Evolutionary conservation across 441 rosid genomes (phyloP), one percentile per base, ranked within the genome.

Genomic region (Gossypium aridum): DNA sequence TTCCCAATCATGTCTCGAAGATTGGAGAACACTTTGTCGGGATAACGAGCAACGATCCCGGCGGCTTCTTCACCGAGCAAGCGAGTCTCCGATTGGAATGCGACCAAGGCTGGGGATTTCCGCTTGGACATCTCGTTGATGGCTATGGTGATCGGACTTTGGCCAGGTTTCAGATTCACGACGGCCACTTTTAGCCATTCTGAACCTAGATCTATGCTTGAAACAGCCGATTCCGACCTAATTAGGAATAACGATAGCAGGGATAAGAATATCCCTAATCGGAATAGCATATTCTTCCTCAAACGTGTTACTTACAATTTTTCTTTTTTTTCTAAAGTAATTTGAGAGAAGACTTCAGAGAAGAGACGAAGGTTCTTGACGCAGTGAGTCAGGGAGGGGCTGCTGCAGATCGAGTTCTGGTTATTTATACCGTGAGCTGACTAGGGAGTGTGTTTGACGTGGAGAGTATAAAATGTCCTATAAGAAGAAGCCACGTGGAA

Each of bases 101-200:
- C 95, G n/a, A 96, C 96, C 49, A 96, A 75, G 3, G 90, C 89
- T 20, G 99, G 98, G 22, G 98, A 88, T 83, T 95, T 95, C 17
- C 99, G 83, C 89, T 93, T 96, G 3, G 98, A 96, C 99, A 96
- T 96, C 85, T 96, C 99, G 73, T 96, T 96, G 72, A 96, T 93
- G 23, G 98, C 99, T 31, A 96, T 80, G 7, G 97, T 85, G 73
- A 95, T 95, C 6, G 99, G 99, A 45, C 86, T 84, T 82, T 96
- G 99, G 57, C 98, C 97, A 0, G 87, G 92, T 80, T 86, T 90
- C 14, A 93, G 86, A 79, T 93, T 96, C 54, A 96, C 98, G 13
- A 96, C 98, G 0, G 97, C 97, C 22, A 93, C 97, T 83, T 93
- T 96, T 7, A 92, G n/a, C 96, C 91, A 96, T 83, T 96, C 98